Conservation (phyloP, 2,329 filamentous ascomycete species). For the Verticillium klebahnii region DNA sequence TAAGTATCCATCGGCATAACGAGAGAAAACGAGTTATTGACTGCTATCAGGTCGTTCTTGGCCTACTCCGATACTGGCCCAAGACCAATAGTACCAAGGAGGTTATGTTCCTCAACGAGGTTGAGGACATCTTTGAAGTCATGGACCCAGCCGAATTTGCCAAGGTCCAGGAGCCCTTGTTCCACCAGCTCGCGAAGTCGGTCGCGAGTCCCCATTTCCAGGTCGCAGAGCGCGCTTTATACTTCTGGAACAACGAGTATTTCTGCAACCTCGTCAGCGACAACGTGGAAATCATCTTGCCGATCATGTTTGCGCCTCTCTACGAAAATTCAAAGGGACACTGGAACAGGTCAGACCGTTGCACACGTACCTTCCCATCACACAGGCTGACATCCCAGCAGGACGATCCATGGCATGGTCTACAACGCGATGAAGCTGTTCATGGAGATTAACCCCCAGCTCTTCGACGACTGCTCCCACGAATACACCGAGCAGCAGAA, state of each 20-base stretch:
- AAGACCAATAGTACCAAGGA: constrained; percentile 99
- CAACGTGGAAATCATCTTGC: constrained; percentile 96
- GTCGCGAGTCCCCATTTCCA: constrained; percentile 98
- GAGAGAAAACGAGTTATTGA: neutral
- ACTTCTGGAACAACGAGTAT: constrained; percentile 99
- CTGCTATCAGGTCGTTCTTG: constrained; percentile 72
- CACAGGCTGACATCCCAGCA: constrained; percentile 28
- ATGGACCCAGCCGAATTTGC: constrained; percentile 99
- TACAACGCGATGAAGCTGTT: constrained; percentile 99
- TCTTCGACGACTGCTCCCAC: constrained; percentile 98
- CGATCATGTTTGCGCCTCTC: constrained; percentile 97
- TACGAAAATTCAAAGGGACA: constrained; percentile 99
- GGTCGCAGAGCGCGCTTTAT: constrained; percentile 92
- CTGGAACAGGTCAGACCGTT: constrained; percentile 76
- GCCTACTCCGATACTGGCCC: constrained; percentile 93
- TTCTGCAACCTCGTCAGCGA: constrained; percentile 99
- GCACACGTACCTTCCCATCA: no score
- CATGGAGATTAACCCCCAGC: constrained; percentile 98
- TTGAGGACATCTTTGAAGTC: constrained; percentile 98
- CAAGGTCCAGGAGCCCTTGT: constrained; percentile 96
- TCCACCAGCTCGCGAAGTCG: constrained; percentile 95
- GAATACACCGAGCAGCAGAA: constrained; percentile 97
- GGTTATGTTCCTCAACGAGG: constrained; percentile 99
- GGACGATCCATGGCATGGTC: constrained; percentile 98
- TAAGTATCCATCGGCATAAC: constrained; percentile 35